These are phyloP conservation scores for Murraya paniculata DNA, from an alignment of 345 rosid species.

Conservation along the genomic window DNA sequence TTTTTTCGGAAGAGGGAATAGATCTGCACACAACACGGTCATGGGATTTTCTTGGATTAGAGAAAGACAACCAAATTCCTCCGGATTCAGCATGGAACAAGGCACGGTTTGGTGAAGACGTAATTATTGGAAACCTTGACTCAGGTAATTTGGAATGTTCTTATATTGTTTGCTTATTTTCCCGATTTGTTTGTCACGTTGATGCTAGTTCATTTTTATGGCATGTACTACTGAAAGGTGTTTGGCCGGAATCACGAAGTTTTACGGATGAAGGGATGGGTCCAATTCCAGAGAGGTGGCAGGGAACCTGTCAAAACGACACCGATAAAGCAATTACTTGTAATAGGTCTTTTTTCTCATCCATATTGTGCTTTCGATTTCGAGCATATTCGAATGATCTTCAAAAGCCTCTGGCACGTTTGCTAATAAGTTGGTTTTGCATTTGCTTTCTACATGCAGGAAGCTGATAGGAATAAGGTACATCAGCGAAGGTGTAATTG, in stretches of 20 bases:
- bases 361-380: too few species aligned
- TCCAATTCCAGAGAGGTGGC: conserved; percentile 27
- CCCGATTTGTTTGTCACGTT: too few species aligned
- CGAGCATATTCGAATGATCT: too few species aligned
- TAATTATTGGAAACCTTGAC: conserved; percentile 62
- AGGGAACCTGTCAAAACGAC: conserved; percentile 25
- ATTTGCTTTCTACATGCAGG: conserved; percentile 16
- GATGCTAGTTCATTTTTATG: too few species aligned
- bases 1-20: conserved; percentile 50
- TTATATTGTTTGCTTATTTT: too few species aligned
- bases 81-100: conserved; percentile 41
- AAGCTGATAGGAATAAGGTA: conserved; percentile 45
- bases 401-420: too few species aligned
- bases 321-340: conserved; percentile 15
- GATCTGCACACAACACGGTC: conserved; percentile 59
- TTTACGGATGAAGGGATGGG: conserved; percentile 32
- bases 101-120: conserved; percentile 47
- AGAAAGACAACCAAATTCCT: conserved; percentile 34
- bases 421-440: too few species aligned
- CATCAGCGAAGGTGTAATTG: conserved; percentile 26
- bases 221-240: conserved; percentile 12
- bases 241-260: conserved; percentile 40
- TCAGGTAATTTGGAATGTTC: conserved; percentile 29
- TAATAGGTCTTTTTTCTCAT: conserved; percentile 14
- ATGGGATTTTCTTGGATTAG: conserved; percentile 62